Base-by-base conservation (phyloP, 441 rosid species). In the Erodium chrysanthum region DNA sequence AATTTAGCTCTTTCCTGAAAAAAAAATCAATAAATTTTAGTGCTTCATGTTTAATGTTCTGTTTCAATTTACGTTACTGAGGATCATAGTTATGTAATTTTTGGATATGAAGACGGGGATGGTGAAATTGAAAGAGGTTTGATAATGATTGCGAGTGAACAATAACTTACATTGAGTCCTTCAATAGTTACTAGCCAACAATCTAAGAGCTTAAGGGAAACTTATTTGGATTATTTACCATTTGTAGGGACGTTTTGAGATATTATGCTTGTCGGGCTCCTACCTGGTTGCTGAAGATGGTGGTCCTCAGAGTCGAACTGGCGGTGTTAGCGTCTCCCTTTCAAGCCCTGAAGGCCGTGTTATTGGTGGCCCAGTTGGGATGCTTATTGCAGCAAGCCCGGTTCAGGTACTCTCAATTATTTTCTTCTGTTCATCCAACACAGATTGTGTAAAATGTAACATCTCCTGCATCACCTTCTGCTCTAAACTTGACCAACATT, bases 191-290 rank as follows among this genome's bases (percentile, higher is more conserved):
- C 29, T 27, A 27, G 29, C 29, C 29, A 27, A 27, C 29, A 27
- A 27, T 27, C 29, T 27, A 27, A 3, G 29, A 27, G 29, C 3
- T 3, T 48, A n/a, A n/a, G n/a, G n/a, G n/a, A n/a, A n/a, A n/a
- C n/a, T n/a, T n/a, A n/a, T 54, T 75, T 77, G 73, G 50, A 73
- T 66, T 62, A 64, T 71, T 77, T 66, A 78, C 64, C 46, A 61
- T 64, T 54, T 82, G 71, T 72, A 95, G 99, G 99, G 99, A 23
- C 84, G 75, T 67, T 95, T 95, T 33, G 96, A 92, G 88, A 92
- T 95, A 81, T 76, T 95, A 80, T 86, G 97, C 80, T 79, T 95
- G 83, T 90, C 97, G 6, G 99, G 99, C 54, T 95, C 96, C 35
- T 95, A 87, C 79, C 78, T 95, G 82, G 80, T 95, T 70, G 83